These are phyloP conservation scores for Aeminium ludgeri DNA, from an alignment of 495 filamentous ascomycete species.

Conservation along the genomic window DNA sequence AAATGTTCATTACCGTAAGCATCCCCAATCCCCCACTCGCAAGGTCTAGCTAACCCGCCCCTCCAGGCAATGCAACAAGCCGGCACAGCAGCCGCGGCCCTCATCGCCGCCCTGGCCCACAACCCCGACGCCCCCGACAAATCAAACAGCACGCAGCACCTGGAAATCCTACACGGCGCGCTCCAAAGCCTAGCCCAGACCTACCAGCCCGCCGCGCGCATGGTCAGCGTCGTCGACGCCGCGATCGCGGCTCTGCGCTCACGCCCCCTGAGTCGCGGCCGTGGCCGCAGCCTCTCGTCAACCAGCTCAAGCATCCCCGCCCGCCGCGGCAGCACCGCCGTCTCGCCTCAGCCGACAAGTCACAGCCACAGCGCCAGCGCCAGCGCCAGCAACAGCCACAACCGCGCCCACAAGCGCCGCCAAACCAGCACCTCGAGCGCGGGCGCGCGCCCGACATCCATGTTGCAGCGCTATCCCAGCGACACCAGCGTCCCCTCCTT, in stretches of 20 bases:
- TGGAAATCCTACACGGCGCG: slow-evolving; percentile 21
- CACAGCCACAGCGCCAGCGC: too few species aligned
- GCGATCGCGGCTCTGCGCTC: slow-evolving; percentile 23
- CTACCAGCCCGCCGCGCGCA: slow-evolving; percentile 24
- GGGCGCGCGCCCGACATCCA: too few species aligned
- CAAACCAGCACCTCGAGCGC: too few species aligned
- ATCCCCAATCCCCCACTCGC: too few species aligned
- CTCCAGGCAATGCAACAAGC: slow-evolving; percentile 37
- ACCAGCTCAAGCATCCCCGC: slow-evolving; percentile 17
- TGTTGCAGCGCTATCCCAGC: too few species aligned
- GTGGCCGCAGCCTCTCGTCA: slow-evolving; percentile 1
- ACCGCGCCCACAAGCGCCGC: too few species aligned
- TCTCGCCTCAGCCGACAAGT: too few species aligned
- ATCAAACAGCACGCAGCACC: slow-evolving; percentile 24
- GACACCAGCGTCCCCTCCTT: too few species aligned
- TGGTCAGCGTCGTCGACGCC: slow-evolving; percentile 20
- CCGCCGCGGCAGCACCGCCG: slow-evolving; percentile 16
- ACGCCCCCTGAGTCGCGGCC: slow-evolving; percentile 7
- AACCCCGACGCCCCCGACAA: slow-evolving; percentile 27
- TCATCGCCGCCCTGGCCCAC: slow-evolving; percentile 34
- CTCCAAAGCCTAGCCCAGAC: slow-evolving; percentile 22
- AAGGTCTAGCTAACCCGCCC: too few species aligned
- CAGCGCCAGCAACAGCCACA: too few species aligned
- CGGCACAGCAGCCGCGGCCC: slow-evolving; percentile 33
- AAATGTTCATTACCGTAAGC: slow-evolving; percentile 29